A percentile compares a stretch with the other conserved stretches of the same genome.
Evolutionary conservation across 768 basidiomycete genomes (phyloP).

Genomic region (Hypholoma fasciculare): DNA sequence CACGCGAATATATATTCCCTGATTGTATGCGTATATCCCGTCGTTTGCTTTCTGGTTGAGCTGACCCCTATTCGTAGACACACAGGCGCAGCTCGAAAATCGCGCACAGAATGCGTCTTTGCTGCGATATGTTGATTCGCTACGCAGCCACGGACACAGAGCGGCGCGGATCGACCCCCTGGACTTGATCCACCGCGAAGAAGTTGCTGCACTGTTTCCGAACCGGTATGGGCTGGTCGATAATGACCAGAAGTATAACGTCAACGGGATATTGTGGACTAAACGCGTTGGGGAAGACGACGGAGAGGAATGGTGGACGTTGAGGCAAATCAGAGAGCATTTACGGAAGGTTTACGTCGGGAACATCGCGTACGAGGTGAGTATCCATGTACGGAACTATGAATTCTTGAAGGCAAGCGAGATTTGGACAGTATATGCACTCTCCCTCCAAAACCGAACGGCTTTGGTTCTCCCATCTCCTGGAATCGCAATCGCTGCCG

Average conservation of each 20-base stretch:
- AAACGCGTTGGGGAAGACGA: conserved; percentile 37
- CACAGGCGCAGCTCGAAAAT: conserved; percentile 62
- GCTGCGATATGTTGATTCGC: conserved; percentile 85
- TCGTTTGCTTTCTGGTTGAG: background rate
- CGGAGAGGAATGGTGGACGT: conserved; percentile 53
- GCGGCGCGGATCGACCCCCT: conserved; percentile 87
- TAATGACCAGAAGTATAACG: conserved; percentile 54
- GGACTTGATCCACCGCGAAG: conserved; percentile 83
- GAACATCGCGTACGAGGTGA: conserved; percentile 82
- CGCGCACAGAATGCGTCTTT: conserved; percentile 69
- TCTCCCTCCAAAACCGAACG: conserved; percentile 83
- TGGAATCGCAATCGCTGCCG: conserved; percentile 62
- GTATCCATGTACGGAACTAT: conserved; percentile 6
- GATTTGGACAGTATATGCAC: conserved; percentile 66
- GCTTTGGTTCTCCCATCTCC: conserved; percentile 84
- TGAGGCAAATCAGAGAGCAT: conserved; percentile 70
- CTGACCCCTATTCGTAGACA: conserved; percentile 44
- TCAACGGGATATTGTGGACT: conserved; percentile 85
- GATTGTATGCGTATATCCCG: conserved; percentile 55
- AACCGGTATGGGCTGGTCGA: conserved; percentile 72
- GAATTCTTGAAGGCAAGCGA: background rate
- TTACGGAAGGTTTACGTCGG: conserved; percentile 78
- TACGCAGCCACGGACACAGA: conserved; percentile 83
- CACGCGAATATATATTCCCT: conserved; percentile 60
- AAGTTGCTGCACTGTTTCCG: conserved; percentile 74